These are phyloP conservation scores for Fraxinus paxiana DNA, from an alignment of 305 asterid genomes.

Conservation along the genomic window DNA sequence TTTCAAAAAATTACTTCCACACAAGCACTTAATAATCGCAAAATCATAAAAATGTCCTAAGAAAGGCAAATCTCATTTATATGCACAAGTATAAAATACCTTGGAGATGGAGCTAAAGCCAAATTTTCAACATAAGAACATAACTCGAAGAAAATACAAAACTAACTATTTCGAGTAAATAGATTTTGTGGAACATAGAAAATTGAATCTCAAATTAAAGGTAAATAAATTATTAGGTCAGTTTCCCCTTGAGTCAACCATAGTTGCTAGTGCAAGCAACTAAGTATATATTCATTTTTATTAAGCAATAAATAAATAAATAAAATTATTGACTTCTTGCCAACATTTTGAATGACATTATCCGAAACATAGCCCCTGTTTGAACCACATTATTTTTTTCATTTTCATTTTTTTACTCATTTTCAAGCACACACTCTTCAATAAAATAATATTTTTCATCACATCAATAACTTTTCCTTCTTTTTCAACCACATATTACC, in stretches of 20 bases:
- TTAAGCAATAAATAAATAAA: background rate
- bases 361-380: too few species aligned
- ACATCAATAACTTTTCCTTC: too few species aligned
- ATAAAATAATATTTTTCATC: too few species aligned
- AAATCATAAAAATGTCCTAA: slow-evolving; percentile 14
- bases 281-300: background rate
- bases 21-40: background rate
- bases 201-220: background rate
- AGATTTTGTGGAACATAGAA: background rate
- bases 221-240: background rate
- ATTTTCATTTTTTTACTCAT: too few species aligned
- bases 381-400: too few species aligned
- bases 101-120: background rate
- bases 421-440: too few species aligned
- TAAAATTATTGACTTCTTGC: background rate
- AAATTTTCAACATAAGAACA: background rate
- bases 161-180: background rate
- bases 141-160: background rate
- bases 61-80: background rate
- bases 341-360: background rate
- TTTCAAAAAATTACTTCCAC: background rate
- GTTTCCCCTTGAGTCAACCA: background rate
- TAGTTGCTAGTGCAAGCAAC: background rate
- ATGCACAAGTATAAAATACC: background rate
- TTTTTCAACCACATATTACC: too few species aligned